A percentile compares a stretch with the other conserved stretches of the same genome.
These are phyloP conservation scores for Aquilaria agallochum DNA, from an alignment of 441 rosid genomes.

Conservation along the genomic window DNA sequence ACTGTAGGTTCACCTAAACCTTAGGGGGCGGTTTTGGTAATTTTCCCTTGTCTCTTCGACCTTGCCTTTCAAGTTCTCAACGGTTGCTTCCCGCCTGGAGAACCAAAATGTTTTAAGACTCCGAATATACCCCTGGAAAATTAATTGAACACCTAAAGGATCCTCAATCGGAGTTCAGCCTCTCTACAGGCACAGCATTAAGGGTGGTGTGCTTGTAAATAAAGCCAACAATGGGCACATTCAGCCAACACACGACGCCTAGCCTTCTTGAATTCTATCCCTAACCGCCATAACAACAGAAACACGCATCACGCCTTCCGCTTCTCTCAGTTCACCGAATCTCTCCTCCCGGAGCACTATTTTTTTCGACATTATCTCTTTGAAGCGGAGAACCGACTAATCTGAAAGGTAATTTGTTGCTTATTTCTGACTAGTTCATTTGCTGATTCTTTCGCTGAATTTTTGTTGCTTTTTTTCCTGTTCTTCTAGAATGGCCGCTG, in stretches of 20 bases:
- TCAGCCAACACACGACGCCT: background rate
- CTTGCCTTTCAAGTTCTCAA: too few species aligned
- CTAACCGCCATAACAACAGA: conserved; percentile 20
- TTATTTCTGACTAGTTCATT: background rate
- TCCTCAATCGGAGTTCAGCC: too few species aligned
- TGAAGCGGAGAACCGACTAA: background rate
- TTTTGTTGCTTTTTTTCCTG: background rate
- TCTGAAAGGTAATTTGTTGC: conserved; percentile 1
- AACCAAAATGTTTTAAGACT: too few species aligned
- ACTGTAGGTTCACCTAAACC: too few species aligned
- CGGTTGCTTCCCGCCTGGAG: too few species aligned
- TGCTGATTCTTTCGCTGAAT: background rate
- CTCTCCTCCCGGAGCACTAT: background rate
- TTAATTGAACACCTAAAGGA: too few species aligned
- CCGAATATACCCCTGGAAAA: too few species aligned
- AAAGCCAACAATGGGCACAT: background rate
- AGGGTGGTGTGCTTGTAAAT: background rate
- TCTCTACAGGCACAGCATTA: too few species aligned
- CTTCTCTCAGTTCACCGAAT: background rate
- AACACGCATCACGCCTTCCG: background rate
- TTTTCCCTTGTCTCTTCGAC: too few species aligned
- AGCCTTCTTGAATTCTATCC: conserved; percentile 18
- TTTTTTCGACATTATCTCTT: background rate
- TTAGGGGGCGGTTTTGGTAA: too few species aligned
- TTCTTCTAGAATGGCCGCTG: conserved; percentile 13